Percentiles rank a stretch among this genome's conserved stretches.
Evolutionary conservation across 164 flowering plant species (phyloP).

Genomic region (Macadamia integrifolia): DNA sequence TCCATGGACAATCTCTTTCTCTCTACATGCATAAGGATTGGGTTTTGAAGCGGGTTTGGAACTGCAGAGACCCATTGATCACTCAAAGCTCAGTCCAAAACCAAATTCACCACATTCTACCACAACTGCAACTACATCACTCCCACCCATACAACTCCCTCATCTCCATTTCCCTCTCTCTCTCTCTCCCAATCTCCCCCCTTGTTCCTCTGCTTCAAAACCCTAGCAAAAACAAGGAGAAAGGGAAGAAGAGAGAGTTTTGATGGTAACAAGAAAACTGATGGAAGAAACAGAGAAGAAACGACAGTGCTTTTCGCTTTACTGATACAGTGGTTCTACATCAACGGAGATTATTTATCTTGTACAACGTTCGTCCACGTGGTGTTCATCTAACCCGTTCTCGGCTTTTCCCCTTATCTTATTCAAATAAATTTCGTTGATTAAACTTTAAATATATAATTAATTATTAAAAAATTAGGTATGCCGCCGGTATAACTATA

Average conservation of each 20-base stretch:
- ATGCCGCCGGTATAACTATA: too few relatives aligned
- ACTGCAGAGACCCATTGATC: slow-evolving; percentile 39
- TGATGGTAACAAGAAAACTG: too few relatives aligned
- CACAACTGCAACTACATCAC: background rate
- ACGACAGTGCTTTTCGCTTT: background rate
- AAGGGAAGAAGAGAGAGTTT: background rate
- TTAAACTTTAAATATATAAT: too few relatives aligned
- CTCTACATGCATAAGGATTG: slow-evolving; percentile 2
- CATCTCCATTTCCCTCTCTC: background rate
- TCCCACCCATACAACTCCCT: background rate
- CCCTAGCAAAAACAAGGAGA: background rate
- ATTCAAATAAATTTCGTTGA: too few relatives aligned
- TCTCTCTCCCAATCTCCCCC: background rate
- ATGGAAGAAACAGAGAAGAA: background rate
- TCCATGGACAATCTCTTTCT: background rate
- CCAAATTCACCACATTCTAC: background rate
- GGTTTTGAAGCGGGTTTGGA: slow-evolving; percentile 35
- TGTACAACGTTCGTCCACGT: too few relatives aligned
- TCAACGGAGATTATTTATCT: background rate
- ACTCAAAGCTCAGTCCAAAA: background rate
- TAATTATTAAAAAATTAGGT: too few relatives aligned
- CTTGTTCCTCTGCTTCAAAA: slow-evolving; percentile 1
- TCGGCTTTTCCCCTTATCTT: too few relatives aligned
- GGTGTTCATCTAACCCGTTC: too few relatives aligned
- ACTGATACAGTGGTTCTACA: background rate